Percentiles rank a stretch among this genome's conserved stretches.
phyloP scores from a whole-genome alignment of 805 yeast genomes.

The Maudiozyma turicensis region DNA sequence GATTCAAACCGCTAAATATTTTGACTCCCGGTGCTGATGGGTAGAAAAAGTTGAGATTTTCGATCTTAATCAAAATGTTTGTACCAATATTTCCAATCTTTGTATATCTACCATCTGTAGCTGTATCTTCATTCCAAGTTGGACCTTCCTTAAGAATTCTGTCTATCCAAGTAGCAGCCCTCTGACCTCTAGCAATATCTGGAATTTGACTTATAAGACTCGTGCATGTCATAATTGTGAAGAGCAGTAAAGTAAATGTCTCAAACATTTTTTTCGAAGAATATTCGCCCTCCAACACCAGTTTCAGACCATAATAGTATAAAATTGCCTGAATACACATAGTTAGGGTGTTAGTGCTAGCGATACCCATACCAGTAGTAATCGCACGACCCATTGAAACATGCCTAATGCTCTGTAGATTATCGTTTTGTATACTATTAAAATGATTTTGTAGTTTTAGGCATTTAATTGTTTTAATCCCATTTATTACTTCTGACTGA shows the following conservation, averaged over 20 bases:
- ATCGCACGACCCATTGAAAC: constrained; percentile 46
- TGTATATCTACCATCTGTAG: constrained; percentile 1
- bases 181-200: constrained; percentile 66
- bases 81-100: neutral
- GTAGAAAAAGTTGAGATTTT: constrained; percentile 42
- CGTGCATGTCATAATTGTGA: constrained; percentile 60
- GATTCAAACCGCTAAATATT: constrained; percentile 35
- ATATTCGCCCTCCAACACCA: constrained; percentile 55
- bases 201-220: constrained; percentile 60
- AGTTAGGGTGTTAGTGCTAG: constrained; percentile 44
- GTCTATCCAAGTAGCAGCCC: constrained; percentile 52
- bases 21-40: constrained; percentile 25
- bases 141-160: constrained; percentile 25
- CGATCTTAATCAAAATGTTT: constrained; percentile 31
- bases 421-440: constrained; percentile 25
- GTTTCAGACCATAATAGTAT: constrained; percentile 67
- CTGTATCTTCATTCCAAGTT: constrained; percentile 4
- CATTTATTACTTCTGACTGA: constrained; percentile 42
- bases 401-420: constrained; percentile 26
- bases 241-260: constrained; percentile 62
- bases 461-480: constrained; percentile 55
- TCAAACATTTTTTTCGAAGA: constrained; percentile 48
- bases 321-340: constrained; percentile 60
- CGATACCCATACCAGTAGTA: constrained; percentile 57
- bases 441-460: constrained; percentile 47